Evolutionary conservation across 2,329 filamentous ascomycete species (phyloP), one percentile per base, ranked within the genome.

Genomic region (Calycina herbarum): DNA sequence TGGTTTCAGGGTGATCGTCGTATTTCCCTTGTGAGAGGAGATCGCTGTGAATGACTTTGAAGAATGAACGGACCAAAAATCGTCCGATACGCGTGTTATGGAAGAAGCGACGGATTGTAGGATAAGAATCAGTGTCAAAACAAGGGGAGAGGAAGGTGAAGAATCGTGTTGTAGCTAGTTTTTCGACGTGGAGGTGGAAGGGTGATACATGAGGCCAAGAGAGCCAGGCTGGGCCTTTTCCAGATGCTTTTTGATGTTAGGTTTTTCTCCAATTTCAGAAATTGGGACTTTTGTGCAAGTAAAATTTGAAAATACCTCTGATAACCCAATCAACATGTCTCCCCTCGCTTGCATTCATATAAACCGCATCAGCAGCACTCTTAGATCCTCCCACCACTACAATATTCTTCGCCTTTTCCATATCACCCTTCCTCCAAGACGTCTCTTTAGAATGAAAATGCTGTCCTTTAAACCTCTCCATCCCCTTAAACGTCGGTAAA

Each of bases 141-240:
- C 40, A 17, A 5, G 54, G 90, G 59, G 85, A 88, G 76, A 93
- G 87, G 85, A 88, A 92, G 1, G 86, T 89, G 63, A 93, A 77
- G 68, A 90, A 81, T 0, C 90, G 86, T 0, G 85, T 89, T 48
- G 85, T 83, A 3, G 89, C 82, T 3, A 92, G 81, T 70, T 88
- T 86, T 76, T 92, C 89, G 0, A 92, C 78, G 82, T 85, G 86
- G 62, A 82, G 83, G 74, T 87, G 87, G n/a, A 90, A 73, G 0
- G 88, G 88, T 1, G 88, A 90, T 6, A 69, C 66, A 38, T 68
- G 66, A 3, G 66, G 59, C 29, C 61, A 64, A 27, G 57, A 48
- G 17, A 68, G 40, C 68, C 67, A 68, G 13, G 60, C 64, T 17
- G 68, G 59, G 5, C 69, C 69, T 56, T 64, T 56, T 4, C 69